A percentile compares a stretch with the other conserved stretches of the same genome.
Conservation (phyloP, 306 rosid species). For the Amphicarpaea edgeworthii region DNA sequence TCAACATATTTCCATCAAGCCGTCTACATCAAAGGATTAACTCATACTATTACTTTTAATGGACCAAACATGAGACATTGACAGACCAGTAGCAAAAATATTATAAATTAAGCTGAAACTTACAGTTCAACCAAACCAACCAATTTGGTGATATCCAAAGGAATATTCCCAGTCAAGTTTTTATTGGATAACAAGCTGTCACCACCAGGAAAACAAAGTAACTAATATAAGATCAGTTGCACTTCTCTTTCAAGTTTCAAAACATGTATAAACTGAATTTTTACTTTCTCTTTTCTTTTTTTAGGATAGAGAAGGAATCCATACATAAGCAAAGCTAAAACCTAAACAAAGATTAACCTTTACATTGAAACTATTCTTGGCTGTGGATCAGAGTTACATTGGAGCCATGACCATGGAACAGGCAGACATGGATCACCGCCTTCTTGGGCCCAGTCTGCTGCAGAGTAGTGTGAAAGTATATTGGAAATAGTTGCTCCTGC, state of each 20-base stretch:
- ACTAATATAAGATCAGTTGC: constrained; percentile 35
- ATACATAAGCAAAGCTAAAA: constrained; percentile 26
- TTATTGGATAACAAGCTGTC: constrained; percentile 72
- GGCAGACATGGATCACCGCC: constrained; percentile 98
- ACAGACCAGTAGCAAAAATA: background rate
- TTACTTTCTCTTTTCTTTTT: background rate
- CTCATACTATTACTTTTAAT: constrained; percentile 15
- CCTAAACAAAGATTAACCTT: constrained; percentile 41
- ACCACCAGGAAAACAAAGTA: constrained; percentile 46
- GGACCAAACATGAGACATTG: constrained; percentile 29
- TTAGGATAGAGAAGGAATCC: constrained; percentile 9
- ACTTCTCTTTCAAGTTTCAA: constrained; percentile 23
- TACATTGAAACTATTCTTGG: constrained; percentile 90
- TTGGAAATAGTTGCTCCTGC: constrained; percentile 67
- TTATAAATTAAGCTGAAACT: constrained; percentile 50
- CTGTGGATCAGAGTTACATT: constrained; percentile 77
- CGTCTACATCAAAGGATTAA: constrained; percentile 48
- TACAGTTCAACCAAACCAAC: constrained; percentile 82
- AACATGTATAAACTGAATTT: constrained; percentile 19
- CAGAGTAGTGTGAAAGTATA: constrained; percentile 68
- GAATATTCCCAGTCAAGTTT: constrained; percentile 83
- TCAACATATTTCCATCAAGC: constrained; percentile 60
- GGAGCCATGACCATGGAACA: constrained; percentile 97
- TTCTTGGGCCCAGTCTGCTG: constrained; percentile 78
- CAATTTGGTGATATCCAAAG: constrained; percentile 73